Base-by-base conservation (phyloP, 1,284 basidiomycete species). In the Puccinia coronata region DNA sequence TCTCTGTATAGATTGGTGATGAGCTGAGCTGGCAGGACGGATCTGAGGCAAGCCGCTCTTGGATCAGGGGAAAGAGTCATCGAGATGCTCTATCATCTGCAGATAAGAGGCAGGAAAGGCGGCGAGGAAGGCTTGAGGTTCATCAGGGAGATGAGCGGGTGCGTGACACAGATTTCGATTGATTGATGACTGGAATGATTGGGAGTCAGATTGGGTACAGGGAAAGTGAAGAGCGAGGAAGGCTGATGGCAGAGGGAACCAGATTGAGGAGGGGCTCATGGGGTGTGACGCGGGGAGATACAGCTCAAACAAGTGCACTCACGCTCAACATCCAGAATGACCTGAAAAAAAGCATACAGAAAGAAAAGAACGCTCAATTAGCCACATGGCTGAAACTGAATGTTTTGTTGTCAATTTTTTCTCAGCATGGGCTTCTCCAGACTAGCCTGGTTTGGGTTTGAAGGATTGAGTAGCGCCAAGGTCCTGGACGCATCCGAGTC, bases 21-120 rank as follows among this genome's bases (percentile, higher is more conserved):
- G 57, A 82, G 80, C 41, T 84, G 82, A 11, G 28, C 41, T 51
- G 31, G 31, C n/a, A 23, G 73, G 23, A 55, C 76, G 78, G 49
- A 82, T 70, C 47, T 82, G 67, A 39, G 61, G 65, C 72, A 84
- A 91, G 23, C 92, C 90, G 79, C 92, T 91, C 0, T 91, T 90
- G 0, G 97, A 90, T 73, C 92, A 90, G 20, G 93, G 92, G 86
- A 96, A 93, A 3, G 94, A 94, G 85, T 96, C 94, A 3, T 93
- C 91, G 31, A 96, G 89, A 84, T 95, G 91, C 85, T 96, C 95
- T 53, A 95, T 92, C 82, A 96, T 89, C 85, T 93, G 91, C 75
- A 98, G 92, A 85, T 96, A 93, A 4, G 93, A 92, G 0, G 93
- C 92, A 0, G 96, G 96, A 85, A 98, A 98, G 83, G 98, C 96